Percentiles rank a stretch among this genome's conserved stretches.
These are phyloP conservation scores for Cenchrus purpureus DNA, from an alignment of 176 grass and related monocot genomes.

Conservation along the genomic window DNA sequence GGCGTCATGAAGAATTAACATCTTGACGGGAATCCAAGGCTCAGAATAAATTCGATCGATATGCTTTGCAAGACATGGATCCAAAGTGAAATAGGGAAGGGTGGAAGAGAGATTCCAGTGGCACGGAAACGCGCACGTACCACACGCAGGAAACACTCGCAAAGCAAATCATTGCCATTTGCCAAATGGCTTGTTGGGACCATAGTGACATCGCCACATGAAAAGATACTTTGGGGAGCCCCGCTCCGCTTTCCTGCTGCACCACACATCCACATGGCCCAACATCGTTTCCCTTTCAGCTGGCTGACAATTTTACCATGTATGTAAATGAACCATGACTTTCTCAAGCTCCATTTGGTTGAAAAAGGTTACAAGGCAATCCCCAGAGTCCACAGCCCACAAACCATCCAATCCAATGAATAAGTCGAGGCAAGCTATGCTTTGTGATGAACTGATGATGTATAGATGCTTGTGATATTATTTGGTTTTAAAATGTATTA, in stretches of 20 bases:
- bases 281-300: background rate
- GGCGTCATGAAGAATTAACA: background rate
- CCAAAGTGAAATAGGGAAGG: background rate
- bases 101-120: conserved; percentile 12
- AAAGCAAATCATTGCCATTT: conserved; percentile 8
- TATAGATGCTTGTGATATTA: background rate
- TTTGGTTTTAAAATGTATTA: background rate
- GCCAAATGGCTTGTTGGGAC: conserved; percentile 28
- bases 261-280: background rate
- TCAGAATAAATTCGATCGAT: background rate
- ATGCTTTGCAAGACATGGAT: conserved; percentile 3
- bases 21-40: background rate
- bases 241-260: background rate
- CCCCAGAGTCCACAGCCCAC: background rate
- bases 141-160: conserved; percentile 1
- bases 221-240: background rate
- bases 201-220: conserved; percentile 15
- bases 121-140: conserved; percentile 38
- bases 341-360: conserved; percentile 31
- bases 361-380: background rate
- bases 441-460: background rate
- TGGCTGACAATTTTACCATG: conserved; percentile 9
- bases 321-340: background rate
- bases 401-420: background rate
- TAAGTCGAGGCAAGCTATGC: background rate